A percentile compares a stretch with the other conserved stretches of the same genome.
Conservation (phyloP, 1,284 basidiomycete species). For the Quambalaria eucalypti region DNA sequence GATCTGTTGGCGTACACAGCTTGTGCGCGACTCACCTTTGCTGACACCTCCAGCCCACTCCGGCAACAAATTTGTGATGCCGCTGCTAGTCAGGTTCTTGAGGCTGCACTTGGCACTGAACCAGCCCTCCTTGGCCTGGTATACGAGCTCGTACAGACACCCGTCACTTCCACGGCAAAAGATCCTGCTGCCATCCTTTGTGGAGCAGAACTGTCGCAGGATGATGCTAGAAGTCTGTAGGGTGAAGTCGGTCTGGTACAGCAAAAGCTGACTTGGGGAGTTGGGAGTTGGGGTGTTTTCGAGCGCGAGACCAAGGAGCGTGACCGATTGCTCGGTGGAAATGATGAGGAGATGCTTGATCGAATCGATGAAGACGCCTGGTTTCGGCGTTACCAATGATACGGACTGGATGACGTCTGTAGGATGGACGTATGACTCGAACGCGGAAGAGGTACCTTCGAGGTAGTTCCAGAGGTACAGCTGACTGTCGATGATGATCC, state of each 20-base stretch:
- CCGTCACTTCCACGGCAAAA: slow-evolving; percentile 83
- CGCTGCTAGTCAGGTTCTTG: slow-evolving; percentile 58
- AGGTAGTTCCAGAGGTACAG: slow-evolving; percentile 94
- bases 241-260: slow-evolving; percentile 82
- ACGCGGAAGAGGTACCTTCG: slow-evolving; percentile 72
- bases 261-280: slow-evolving; percentile 62
- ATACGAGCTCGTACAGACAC: slow-evolving; percentile 83
- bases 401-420: slow-evolving; percentile 74
- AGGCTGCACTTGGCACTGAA: slow-evolving; percentile 69
- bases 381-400: slow-evolving; percentile 42
- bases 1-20: slow-evolving; percentile 19
- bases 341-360: slow-evolving; percentile 83
- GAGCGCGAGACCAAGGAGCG: slow-evolving; percentile 72
- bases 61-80: slow-evolving; percentile 41
- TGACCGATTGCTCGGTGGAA: slow-evolving; percentile 71
- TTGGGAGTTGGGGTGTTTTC: slow-evolving; percentile 6
- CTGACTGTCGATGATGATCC: slow-evolving; percentile 90
- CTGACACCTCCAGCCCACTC: slow-evolving; percentile 53
- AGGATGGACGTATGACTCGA: slow-evolving; percentile 80
- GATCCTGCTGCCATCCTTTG: slow-evolving; percentile 65
- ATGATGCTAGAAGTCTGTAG: slow-evolving; percentile 61
- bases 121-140: slow-evolving; percentile 85
- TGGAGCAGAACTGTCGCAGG: slow-evolving; percentile 74
- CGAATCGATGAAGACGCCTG: slow-evolving; percentile 78
- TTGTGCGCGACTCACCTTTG: slow-evolving; percentile 54